These are phyloP conservation scores for Penicillium sp. DNA, from an alignment of 2,329 filamentous ascomycete species.

Conservation along the genomic window DNA sequence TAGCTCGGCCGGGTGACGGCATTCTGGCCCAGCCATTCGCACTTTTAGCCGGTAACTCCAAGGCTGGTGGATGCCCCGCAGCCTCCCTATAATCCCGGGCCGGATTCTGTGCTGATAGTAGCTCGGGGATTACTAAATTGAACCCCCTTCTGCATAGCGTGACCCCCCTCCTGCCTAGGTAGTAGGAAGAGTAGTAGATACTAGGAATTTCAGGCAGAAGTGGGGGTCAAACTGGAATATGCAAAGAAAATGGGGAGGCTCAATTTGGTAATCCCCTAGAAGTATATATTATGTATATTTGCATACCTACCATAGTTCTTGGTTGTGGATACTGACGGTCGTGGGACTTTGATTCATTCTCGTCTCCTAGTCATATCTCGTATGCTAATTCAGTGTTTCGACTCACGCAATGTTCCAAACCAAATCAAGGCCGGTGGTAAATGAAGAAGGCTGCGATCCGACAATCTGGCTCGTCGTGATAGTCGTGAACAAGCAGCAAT, in stretches of 20 bases:
- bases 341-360: no score
- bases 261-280: no score
- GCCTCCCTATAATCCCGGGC: neutral
- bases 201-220: no score
- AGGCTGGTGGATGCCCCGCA: neutral
- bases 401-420: neutral
- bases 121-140: no score
- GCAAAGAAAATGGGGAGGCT: no score
- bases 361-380: no score
- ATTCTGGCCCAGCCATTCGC: neutral
- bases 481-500: neutral
- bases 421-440: constrained; percentile 5
- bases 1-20: neutral
- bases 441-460: constrained; percentile 1
- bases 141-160: no score
- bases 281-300: neutral
- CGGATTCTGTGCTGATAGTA: neutral
- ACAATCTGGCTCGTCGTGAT: neutral
- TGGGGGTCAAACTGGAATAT: no score
- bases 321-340: neutral
- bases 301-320: neutral
- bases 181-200: no score
- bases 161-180: no score
- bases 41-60: neutral
- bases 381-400: neutral